Evolutionary conservation across 768 basidiomycete species (phyloP).

Genomic region (Podaxis sp.): DNA sequence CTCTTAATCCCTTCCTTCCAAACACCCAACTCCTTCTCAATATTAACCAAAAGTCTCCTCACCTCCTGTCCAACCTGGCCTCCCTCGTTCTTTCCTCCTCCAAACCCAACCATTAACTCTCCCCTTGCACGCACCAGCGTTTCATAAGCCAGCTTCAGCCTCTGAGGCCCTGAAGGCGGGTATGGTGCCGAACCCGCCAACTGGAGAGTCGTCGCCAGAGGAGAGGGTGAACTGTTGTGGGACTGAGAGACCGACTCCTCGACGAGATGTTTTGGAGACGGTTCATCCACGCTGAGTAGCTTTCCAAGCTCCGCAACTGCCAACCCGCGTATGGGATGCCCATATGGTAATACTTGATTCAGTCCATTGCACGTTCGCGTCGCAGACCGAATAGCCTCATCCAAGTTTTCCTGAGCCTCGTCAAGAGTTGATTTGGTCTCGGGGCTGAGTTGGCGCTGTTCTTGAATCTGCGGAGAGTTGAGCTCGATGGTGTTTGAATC

Average conservation of each 20-base stretch:
- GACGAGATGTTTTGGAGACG: constrained; percentile 32
- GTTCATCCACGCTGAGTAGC: constrained; percentile 77
- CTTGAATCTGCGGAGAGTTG: constrained; percentile 23
- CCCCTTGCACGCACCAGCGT: constrained; percentile 59
- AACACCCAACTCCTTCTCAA: constrained; percentile 72
- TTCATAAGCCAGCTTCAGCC: constrained; percentile 64
- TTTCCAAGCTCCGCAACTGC: constrained; percentile 81
- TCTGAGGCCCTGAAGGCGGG: constrained; percentile 65
- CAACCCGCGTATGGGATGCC: constrained; percentile 78
- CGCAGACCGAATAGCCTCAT: constrained; percentile 59
- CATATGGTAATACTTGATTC: constrained; percentile 46
- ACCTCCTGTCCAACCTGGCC: constrained; percentile 69
- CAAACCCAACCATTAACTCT: constrained; percentile 73
- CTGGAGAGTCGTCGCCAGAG: neutral
- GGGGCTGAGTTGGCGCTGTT: neutral
- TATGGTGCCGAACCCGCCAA: constrained; percentile 31
- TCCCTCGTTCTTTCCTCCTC: constrained; percentile 56
- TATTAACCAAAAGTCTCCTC: constrained; percentile 51
- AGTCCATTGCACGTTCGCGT: constrained; percentile 55
- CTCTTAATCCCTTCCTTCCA: constrained; percentile 67
- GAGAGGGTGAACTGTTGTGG: neutral
- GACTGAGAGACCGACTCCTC: neutral
- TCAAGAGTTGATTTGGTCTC: constrained; percentile 6
- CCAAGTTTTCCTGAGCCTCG: constrained; percentile 53
- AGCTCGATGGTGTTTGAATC: constrained; percentile 21